Evolutionary conservation across 2,329 filamentous ascomycete species (phyloP), one percentile per base, ranked within the genome.

Genomic region (Aspergillus bombycis): DNA sequence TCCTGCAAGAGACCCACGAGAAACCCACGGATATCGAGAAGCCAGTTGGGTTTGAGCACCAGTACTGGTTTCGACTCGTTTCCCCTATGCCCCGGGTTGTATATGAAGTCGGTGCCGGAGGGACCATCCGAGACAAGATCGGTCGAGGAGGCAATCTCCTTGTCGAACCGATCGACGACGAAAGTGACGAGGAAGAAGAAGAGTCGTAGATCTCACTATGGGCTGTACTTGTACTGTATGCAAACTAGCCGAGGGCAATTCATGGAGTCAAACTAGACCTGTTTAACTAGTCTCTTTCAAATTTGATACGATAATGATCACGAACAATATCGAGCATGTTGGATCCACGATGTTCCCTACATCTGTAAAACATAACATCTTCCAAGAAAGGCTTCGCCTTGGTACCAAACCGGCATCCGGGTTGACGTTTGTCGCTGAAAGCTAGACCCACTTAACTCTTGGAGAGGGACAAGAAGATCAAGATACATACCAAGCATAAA

Each of bases 81-180:
- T 92, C 90, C 30, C 89, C 93, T 0, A 88, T 99, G 84, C 95
- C 95, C 7, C 84, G 95, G 58, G 87, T 89, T 63, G 91, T 95
- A 36, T 94, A 92, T 76, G 89, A 91, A 65, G 81, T 94, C 6
- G 87, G 88, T 60, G 81, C 82, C 43, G 86, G 85, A 0, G 88
- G 86, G 4, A 90, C 87, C 26, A 84, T 97, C 71, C 85, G 85
- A 32, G 86, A 91, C 68, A 86, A 87, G 69, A 89, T 98, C 74
- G 93, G 94, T 4, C 84, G 89, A 69, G 94, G 92, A 67, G 93
- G 91, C 3, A 97, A 96, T 78, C 80, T 99, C 62, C 91, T 98
- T 68, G 94, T 98, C 14, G 95, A 99, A 80, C 85, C 85, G 62
- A 81, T 85, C 45, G 77, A 79, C 28, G 82, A 85, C 4, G 83